A percentile compares a stretch with the other conserved stretches of the same genome.
phyloP scores from a whole-genome alignment of 2,329 filamentous ascomycete species.

The Calonectria leucothoes region DNA sequence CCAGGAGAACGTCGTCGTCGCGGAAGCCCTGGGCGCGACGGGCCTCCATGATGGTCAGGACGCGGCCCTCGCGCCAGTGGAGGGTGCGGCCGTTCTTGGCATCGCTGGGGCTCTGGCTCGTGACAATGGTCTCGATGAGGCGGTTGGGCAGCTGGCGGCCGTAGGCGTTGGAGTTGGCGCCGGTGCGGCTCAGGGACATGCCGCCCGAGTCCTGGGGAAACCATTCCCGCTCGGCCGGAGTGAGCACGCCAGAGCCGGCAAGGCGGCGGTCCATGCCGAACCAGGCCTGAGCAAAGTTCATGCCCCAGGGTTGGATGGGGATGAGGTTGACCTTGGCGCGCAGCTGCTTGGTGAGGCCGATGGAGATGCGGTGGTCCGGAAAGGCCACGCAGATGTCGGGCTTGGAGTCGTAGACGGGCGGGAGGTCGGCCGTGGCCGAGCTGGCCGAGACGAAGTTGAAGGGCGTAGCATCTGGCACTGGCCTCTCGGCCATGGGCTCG shows the following conservation, averaged over 20 bases:
- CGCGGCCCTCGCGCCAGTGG: conserved; percentile 75
- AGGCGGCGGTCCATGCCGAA: conserved; percentile 42
- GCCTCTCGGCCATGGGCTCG: conserved; percentile 66
- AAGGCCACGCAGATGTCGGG: conserved; percentile 70
- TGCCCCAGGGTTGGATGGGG: conserved; percentile 67
- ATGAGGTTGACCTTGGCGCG: conserved; percentile 66
- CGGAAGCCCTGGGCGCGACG: conserved; percentile 76
- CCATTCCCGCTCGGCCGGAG: conserved; percentile 49
- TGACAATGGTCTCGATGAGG: conserved; percentile 74
- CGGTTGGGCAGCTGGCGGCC: conserved; percentile 62
- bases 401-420: conserved; percentile 70
- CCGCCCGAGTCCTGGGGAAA: conserved; percentile 49
- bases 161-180: conserved; percentile 58
- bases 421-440: conserved; percentile 70
- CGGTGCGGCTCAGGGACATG: conserved; percentile 50
- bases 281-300: conserved; percentile 63
- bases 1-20: conserved; percentile 78
- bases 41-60: conserved; percentile 74
- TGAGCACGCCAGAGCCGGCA: conserved; percentile 49
- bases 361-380: conserved; percentile 74
- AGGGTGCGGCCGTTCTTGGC: conserved; percentile 64
- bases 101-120: conserved; percentile 62
- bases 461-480: conserved; percentile 58
- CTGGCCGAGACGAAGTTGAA: conserved; percentile 68
- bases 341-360: conserved; percentile 50